Conservation (phyloP, 257 asterid species). For the Solanum chaucha region DNA sequence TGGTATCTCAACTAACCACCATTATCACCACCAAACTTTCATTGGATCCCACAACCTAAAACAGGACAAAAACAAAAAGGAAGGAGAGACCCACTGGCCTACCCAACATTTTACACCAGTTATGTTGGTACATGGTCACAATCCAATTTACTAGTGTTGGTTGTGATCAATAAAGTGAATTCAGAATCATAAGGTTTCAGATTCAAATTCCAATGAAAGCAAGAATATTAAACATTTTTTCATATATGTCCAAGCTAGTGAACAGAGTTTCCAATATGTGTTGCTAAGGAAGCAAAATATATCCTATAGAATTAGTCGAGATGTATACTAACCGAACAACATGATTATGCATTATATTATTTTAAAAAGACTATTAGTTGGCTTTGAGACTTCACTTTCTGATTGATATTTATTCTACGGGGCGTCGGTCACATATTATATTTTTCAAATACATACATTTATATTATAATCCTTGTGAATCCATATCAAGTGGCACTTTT, state of each 20-base stretch:
- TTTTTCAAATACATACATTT: background rate
- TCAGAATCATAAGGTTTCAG: background rate
- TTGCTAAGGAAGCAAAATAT: background rate
- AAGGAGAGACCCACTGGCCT: background rate
- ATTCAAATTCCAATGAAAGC: rapidly evolving
- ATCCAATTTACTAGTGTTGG: background rate
- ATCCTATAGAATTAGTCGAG: background rate
- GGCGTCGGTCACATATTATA: background rate
- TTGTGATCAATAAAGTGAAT: background rate
- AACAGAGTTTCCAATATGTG: background rate
- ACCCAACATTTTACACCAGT: background rate
- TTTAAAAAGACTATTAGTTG: background rate
- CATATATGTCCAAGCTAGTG: background rate
- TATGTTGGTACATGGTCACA: background rate
- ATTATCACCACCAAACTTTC: background rate
- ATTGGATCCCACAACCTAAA: background rate
- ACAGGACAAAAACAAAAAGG: background rate
- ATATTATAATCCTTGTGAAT: background rate
- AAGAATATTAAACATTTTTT: background rate
- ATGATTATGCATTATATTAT: background rate
- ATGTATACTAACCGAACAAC: background rate
- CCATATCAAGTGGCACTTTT: background rate
- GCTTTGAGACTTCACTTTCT: background rate
- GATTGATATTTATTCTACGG: background rate
- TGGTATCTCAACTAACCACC: background rate